Evolutionary conservation across 163 green algal genomes (phyloP).

Genomic region (Scenedesmus sp.): DNA sequence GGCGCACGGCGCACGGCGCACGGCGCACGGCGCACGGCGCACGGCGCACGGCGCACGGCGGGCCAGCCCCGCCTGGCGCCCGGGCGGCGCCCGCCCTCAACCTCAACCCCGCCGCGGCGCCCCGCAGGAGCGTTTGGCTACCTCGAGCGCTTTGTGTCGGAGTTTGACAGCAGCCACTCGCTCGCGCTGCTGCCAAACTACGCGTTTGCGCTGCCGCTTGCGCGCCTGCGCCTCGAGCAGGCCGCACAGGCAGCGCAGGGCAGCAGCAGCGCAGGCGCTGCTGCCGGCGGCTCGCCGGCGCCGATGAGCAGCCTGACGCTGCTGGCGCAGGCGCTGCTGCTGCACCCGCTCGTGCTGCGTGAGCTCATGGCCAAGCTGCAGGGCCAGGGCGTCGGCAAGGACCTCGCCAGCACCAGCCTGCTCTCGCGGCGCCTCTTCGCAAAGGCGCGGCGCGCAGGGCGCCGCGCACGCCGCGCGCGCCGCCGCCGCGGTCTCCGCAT

Average conservation of each 20-base stretch:
- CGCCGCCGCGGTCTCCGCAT: too few relatives aligned
- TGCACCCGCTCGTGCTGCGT: constrained; percentile 84
- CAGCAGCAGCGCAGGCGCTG: constrained; percentile 16
- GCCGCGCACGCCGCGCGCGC: too few relatives aligned
- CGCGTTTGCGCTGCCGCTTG: constrained; percentile 75
- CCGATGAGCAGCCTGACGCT: constrained; percentile 33
- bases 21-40: too few relatives aligned
- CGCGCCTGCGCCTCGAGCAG: constrained; percentile 46
- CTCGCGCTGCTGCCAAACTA: constrained; percentile 86
- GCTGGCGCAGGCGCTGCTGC: constrained; percentile 80
- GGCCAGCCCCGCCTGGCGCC: background rate
- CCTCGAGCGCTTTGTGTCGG: constrained; percentile 66
- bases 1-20: too few relatives aligned
- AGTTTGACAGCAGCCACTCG: constrained; percentile 58
- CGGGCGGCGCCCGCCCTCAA: background rate
- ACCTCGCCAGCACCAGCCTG: constrained; percentile 72
- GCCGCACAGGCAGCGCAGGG: constrained; percentile 35
- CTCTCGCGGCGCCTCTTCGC: constrained; percentile 72
- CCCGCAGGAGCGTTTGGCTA: constrained; percentile 56
- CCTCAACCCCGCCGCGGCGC: background rate
- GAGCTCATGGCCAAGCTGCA: constrained; percentile 74
- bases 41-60: too few relatives aligned
- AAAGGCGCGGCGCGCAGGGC: too few relatives aligned
- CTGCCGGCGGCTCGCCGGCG: constrained; percentile 5
- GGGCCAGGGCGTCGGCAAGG: constrained; percentile 57